A percentile compares a stretch with the other conserved stretches of the same genome.
phyloP scores from a whole-genome alignment of 345 rosid species.

The Xanthoceras sorbifolium region DNA sequence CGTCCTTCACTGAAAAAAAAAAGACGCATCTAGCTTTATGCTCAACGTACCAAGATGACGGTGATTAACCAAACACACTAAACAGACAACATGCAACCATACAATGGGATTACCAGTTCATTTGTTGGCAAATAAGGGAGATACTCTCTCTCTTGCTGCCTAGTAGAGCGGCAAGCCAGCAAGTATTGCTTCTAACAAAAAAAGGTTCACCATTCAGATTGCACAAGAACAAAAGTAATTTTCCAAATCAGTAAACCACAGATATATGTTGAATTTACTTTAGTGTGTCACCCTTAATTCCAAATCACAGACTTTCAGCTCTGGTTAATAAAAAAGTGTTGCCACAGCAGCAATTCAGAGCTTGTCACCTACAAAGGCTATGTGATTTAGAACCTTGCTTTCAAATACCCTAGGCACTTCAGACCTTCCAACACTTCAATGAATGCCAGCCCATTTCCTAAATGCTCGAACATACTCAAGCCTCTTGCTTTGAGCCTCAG shows the following conservation, averaged over 20 bases:
- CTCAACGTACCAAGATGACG: no score
- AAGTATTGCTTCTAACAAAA: no score
- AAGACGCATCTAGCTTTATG: no score
- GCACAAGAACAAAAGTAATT: no score
- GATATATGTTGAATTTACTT: neutral
- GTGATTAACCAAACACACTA: no score
- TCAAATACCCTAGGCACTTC: neutral
- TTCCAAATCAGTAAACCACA: neutral
- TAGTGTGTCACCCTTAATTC: neutral
- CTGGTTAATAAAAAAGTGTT: neutral
- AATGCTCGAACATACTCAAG: constrained; percentile 58
- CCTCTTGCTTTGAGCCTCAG: constrained; percentile 72
- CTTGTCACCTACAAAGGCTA: neutral
- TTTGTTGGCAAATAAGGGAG: no score
- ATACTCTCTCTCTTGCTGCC: no score
- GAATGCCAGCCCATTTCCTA: constrained; percentile 60
- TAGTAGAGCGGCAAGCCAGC: no score
- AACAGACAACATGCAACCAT: neutral
- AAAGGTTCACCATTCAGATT: no score
- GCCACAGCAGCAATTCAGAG: neutral
- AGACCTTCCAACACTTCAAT: constrained; percentile 15
- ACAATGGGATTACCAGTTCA: no score
- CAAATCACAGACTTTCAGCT: neutral
- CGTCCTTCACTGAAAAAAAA: no score
- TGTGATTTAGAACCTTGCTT: neutral